Evolutionary conservation across 2,329 filamentous ascomycete genomes (phyloP).

Genomic region (Talaromyces verruculosus): DNA sequence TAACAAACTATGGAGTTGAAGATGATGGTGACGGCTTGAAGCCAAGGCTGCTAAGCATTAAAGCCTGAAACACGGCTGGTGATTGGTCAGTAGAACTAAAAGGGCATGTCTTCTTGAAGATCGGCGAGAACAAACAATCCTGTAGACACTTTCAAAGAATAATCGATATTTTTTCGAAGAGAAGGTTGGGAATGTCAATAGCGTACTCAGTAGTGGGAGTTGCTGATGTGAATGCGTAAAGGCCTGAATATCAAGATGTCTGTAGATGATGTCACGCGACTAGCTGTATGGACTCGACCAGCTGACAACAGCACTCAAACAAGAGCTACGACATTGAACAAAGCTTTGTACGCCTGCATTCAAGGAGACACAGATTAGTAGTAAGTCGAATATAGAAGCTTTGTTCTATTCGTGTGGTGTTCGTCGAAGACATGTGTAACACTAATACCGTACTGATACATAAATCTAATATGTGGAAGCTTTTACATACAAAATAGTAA

Average conservation of each 20-base stretch:
- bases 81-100: background rate
- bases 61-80: background rate
- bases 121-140: background rate
- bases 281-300: background rate
- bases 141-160: no score
- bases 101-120: background rate
- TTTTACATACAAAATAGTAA: background rate
- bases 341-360: no score
- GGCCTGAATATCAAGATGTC: background rate
- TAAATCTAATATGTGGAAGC: no score
- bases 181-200: background rate
- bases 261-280: slow-evolving; percentile 9
- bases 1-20: no score
- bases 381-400: background rate
- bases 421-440: background rate
- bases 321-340: background rate
- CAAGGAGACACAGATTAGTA: background rate
- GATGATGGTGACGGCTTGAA: background rate
- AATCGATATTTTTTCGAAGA: background rate
- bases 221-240: background rate
- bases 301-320: background rate
- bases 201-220: background rate
- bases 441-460: background rate
- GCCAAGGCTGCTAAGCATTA: slow-evolving; percentile 10
- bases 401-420: background rate